Base-by-base conservation (phyloP, 2,329 filamentous ascomycete genomes). In the Coniella vitis region DNA sequence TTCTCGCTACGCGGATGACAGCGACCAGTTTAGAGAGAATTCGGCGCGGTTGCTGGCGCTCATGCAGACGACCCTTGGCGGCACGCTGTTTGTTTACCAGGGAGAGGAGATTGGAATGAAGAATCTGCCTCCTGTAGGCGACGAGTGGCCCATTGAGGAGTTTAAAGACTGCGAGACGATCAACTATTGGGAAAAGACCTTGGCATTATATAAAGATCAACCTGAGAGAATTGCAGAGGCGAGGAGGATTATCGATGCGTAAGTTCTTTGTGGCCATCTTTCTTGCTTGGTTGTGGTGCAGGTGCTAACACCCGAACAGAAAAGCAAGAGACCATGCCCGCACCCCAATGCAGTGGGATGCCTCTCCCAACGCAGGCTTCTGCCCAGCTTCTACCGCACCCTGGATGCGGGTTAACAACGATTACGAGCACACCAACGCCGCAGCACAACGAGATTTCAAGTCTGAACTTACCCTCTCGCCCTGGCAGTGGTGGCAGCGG, bases 261-360 rank as follows among this genome's bases (percentile, higher is more conserved):
- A 12, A 51, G 49, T 47, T 13, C 5, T 10, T 29, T 29, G 25
- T 29, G 25, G 5, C 25, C 10, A 22, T 20, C 21, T 19, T 25
- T 29, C 8, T 22, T n/a, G n/a, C 31, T 16, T 14, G n/a, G 12
- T 14, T 34, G 13, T 25, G 16, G 13, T 8, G n/a, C 8, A 10
- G 7, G 39, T 4, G 9, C 38, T 7, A 47, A 35, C 40, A 3
- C 38, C 19, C n/a, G 68, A 0, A 12, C 49, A 51, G 49, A 2
- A 51, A 51, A 48, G 49, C 49, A 51, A 66, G 85, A 19, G 86
- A 90, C 63, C 86, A 90, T 62, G 80, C 79, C 7, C 74, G 86
- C 39, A 81, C 82, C 0, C 85, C 85, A 0, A 82, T 90, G 64
- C 84, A 87, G 60, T 90, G 86, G 85, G 72, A 80, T 53, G 59